Base-by-base conservation (phyloP, 2,329 filamentous ascomycete genomes). In the Tolypocladium inflatum region DNA sequence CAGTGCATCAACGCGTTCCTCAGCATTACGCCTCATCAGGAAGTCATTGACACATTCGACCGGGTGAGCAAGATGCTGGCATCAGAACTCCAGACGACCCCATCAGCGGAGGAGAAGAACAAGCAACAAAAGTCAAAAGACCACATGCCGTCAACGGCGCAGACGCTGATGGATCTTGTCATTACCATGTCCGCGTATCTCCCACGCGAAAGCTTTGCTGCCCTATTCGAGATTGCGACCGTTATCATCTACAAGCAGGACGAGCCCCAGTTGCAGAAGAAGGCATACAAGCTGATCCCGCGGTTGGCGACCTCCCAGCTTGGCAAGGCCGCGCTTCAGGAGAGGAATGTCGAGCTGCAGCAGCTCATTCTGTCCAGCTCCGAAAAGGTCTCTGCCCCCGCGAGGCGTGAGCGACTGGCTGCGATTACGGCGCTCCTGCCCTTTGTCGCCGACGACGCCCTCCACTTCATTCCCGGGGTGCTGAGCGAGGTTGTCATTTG, bases 231-330 rank as follows among this genome's bases (percentile, higher is more conserved):
- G 64, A 92, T 97, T 68, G 90, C 93, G 0, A 81, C 89, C 0
- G 81, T 90, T 33, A 88, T 97, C 58, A 87, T 97, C 64, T 86
- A 88, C 70, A 90, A 87, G 68, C 81, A 88, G 58, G 82, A 89
- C 42, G 93, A 97, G 68, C 89, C 93, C 11, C 93, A 97, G 71
- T 78, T 99, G 41, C 93, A 97, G 73, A 99, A 99, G 83, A 99
- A 99, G 76, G 93, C 94, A 0, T 99, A 99, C 79, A 97, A 97
- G 78, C 83, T 99, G 55, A 95, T 99, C 55, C 93, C 94, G 4
- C 87, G 94, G 57, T 82, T 99, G 45, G 88, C 90, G 2, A 88
- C 90, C 63, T 96, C 92, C 1, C 84, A 89, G 39, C 83, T 81
- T 54, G 94, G 94, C 52, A 84, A 83, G 64, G 75, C 78, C n/a